Base-by-base conservation (phyloP, 352 stramenopile species). In the Globisporangium ultimum region DNA sequence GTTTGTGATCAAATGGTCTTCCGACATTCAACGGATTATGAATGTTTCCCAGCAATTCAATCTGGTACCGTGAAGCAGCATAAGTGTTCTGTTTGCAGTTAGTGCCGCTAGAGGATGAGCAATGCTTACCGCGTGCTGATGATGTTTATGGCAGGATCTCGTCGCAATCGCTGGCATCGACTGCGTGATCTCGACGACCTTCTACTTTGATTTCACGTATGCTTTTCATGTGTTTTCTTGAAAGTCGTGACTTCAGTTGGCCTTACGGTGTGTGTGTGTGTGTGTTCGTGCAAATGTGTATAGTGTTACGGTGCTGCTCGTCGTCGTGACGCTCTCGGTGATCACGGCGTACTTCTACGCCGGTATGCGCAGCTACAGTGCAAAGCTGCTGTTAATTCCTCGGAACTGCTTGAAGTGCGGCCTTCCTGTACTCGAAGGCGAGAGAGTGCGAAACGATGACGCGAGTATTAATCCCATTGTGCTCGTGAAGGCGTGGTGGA, bases 151-250 rank as follows among this genome's bases (percentile, higher is more conserved):
- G 22, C 67, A 91, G 82, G 82, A 91, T 61, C 55, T 91, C 9
- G 79, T 89, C 8, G 70, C 79, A 0, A 84, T 91, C 24, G 82
- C 80, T 18, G 80, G 82, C 14, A 77, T 91, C 38, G 82, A 89
- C 61, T 91, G 82, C 22, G 70, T 91, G 13, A 69, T 91, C 57
- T 73, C 68, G n/a, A 88, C 78, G 50, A 89, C 64, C 1, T 91
- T 80, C 45, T 91, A 89, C 64, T 89, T 89, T 38, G 77, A 88
- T 41, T 89, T 91, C 43, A 83, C 72, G 82, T 91, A 54, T 47
- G 76, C 70, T 42, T 24, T 18, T 21, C 14, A 2, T 12, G 34
- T 4, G 45, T 45, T 4, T n/a, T 48, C 41, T 21, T 11, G 60
- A 1, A 20, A 8, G 11, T 52, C 28, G 28, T 36, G 28, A 1